Percentiles rank a stretch among this genome's conserved stretches.
These are phyloP conservation scores for Colletotrichum godetiae DNA, from an alignment of 2,329 filamentous ascomycete species.

Conservation along the genomic window DNA sequence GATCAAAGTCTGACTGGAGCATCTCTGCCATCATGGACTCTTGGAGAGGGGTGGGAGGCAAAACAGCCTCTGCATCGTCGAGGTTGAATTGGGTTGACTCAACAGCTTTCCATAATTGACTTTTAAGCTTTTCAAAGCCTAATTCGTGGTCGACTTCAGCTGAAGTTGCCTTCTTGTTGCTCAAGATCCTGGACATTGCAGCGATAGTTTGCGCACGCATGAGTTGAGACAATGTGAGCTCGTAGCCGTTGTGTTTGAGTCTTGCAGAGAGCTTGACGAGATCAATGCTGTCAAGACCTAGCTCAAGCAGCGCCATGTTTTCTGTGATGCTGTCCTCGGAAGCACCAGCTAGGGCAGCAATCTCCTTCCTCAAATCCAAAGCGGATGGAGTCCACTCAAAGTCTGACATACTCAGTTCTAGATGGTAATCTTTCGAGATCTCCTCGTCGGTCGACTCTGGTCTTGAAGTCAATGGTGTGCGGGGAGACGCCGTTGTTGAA, in stretches of 20 bases:
- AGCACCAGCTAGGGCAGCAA: conserved; percentile 71
- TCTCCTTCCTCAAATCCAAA: conserved; percentile 65
- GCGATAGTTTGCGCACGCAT: conserved; percentile 78
- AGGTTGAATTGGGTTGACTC: conserved; percentile 47
- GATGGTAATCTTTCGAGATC: neutral
- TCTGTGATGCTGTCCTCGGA: conserved; percentile 63
- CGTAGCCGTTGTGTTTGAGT: conserved; percentile 70
- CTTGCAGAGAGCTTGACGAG: conserved; percentile 84
- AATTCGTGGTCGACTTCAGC: conserved; percentile 37
- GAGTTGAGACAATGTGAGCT: conserved; percentile 78
- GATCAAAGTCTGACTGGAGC: conserved; percentile 76
- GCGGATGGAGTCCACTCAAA: conserved; percentile 72
- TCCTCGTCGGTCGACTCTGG: conserved; percentile 26
- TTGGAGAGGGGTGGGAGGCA: conserved; percentile 86
- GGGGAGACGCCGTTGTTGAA: conserved; percentile 25
- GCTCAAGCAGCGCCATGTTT: conserved; percentile 77
- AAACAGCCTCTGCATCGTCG: conserved; percentile 63
- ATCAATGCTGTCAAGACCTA: conserved; percentile 94
- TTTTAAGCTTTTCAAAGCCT: conserved; percentile 39
- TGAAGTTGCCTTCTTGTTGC: neutral
- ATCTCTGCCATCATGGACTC: conserved; percentile 89
- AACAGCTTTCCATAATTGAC: conserved; percentile 52
- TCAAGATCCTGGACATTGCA: conserved; percentile 59
- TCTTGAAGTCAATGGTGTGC: conserved; percentile 24
- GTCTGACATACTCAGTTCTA: neutral